Percentiles rank a stretch among this genome's conserved stretches.
phyloP scores from a whole-genome alignment of 202 grass and related monocot species.

The Schoenoplectus tabernaemontani region DNA sequence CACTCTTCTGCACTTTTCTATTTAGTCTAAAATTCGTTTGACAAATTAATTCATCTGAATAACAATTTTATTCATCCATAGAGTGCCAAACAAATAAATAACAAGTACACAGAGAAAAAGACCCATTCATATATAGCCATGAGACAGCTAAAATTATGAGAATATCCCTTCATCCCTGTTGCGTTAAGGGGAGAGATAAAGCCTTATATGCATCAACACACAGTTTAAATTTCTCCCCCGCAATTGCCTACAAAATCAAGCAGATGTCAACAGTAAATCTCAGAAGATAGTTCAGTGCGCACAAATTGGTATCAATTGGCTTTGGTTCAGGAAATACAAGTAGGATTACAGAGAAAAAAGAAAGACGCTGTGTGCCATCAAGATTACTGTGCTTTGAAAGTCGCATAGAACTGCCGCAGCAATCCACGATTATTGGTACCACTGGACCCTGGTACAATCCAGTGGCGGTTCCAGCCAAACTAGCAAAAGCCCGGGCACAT shows the following conservation, averaged over 20 bases:
- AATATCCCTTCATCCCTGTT: not conserved
- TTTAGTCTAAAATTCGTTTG: no score
- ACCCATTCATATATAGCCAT: not conserved
- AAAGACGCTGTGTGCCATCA: not conserved
- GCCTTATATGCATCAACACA: conserved; percentile 63
- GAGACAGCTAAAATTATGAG: not conserved
- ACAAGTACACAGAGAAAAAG: not conserved
- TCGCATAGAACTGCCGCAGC: not conserved
- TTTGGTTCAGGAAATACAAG: not conserved
- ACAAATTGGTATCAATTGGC: not conserved
- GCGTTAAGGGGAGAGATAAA: conserved; percentile 28
- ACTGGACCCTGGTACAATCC: no score
- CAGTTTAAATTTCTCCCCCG: conserved; percentile 67
- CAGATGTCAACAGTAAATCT: not conserved
- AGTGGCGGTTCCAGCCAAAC: no score
- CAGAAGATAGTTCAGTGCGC: not conserved
- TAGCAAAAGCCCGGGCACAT: no score
- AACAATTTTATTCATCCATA: no score
- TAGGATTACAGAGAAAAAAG: not conserved
- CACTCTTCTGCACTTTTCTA: no score
- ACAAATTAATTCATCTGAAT: no score
- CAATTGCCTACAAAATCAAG: conserved; percentile 33
- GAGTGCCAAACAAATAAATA: not conserved
- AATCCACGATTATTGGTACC: not conserved
- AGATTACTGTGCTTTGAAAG: not conserved